Conservation (phyloP, 2,329 filamentous ascomycete species). For the Trichophyton schoenleinii region DNA sequence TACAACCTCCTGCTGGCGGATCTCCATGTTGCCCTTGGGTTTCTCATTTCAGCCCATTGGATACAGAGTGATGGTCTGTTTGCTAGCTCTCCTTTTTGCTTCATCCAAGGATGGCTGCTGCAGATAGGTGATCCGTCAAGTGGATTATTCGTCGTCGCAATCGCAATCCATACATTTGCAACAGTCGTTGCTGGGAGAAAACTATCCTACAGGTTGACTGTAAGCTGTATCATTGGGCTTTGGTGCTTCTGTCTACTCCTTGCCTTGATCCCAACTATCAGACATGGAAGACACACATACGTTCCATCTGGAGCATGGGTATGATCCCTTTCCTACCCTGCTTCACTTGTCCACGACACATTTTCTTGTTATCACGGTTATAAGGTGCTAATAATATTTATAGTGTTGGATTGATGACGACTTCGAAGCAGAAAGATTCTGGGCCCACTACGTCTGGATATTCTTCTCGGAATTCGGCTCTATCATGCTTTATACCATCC, state of each 20-base stretch:
- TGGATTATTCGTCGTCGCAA: constrained; percentile 43
- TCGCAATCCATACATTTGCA: constrained; percentile 43
- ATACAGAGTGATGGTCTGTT: constrained; percentile 33
- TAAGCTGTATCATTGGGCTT: constrained; percentile 31
- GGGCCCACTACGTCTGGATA: constrained; percentile 43
- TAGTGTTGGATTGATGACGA: constrained; percentile 40
- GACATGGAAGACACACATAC: constrained; percentile 34
- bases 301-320: constrained; percentile 42
- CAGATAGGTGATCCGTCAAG: constrained; percentile 42
- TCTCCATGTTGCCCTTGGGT: constrained; percentile 41
- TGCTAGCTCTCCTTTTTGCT: constrained; percentile 34
- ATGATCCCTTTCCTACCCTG: constrained; percentile 12
- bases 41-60: constrained; percentile 39
- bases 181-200: constrained; percentile 38
- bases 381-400: background rate
- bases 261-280: constrained; percentile 35
- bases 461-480: constrained; percentile 43
- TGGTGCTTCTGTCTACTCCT: constrained; percentile 38
- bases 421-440: constrained; percentile 36
- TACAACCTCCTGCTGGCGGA: constrained; percentile 43
- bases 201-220: constrained; percentile 35
- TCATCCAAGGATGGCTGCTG: constrained; percentile 40
- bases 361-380: background rate
- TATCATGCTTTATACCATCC: constrained; percentile 36
- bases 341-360: background rate